Percentiles rank a stretch among this genome's conserved stretches.
phyloP scores from a whole-genome alignment of 495 filamentous ascomycete species.

The Cenococcum geophilum region DNA sequence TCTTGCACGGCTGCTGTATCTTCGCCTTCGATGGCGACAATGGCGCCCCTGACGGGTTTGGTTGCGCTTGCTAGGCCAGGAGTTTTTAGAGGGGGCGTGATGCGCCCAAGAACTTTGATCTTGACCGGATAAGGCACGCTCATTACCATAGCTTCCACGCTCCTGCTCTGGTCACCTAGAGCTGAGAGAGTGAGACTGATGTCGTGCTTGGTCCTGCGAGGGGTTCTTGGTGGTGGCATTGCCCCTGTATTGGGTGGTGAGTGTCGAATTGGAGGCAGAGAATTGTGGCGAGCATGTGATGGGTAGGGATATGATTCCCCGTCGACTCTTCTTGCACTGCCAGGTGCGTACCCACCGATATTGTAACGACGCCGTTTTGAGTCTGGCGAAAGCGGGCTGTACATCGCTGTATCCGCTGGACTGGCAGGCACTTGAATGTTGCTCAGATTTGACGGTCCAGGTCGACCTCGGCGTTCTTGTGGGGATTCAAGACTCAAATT shows the following conservation, averaged over 20 bases:
- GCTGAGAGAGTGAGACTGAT: slow-evolving; percentile 19
- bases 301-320: slow-evolving; percentile 1
- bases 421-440: slow-evolving; percentile 14
- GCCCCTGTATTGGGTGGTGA: slow-evolving; percentile 26
- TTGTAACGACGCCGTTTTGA: slow-evolving; percentile 47
- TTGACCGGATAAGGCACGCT: slow-evolving; percentile 65
- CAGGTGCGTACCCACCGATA: slow-evolving; percentile 38
- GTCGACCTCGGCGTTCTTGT: slow-evolving; percentile 8
- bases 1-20: slow-evolving; percentile 48
- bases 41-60: slow-evolving; percentile 56
- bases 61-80: slow-evolving; percentile 42
- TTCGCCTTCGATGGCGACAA: slow-evolving; percentile 78
- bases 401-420: slow-evolving; percentile 30
- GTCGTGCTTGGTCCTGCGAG: slow-evolving; percentile 16
- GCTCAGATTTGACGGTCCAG: slow-evolving; percentile 20
- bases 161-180: slow-evolving; percentile 32
- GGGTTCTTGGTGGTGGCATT: slow-evolving; percentile 22
- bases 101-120: slow-evolving; percentile 60
- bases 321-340: slow-evolving; percentile 25
- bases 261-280: slow-evolving; percentile 21
- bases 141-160: slow-evolving; percentile 66
- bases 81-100: slow-evolving; percentile 58
- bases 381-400: slow-evolving; percentile 42
- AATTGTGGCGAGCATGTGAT: slow-evolving; percentile 18
- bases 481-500: slow-evolving; percentile 38